Percentiles rank a stretch among this genome's conserved stretches.
Conservation (phyloP, 495 filamentous ascomycete species). For the Aspergillus funiculosus region DNA sequence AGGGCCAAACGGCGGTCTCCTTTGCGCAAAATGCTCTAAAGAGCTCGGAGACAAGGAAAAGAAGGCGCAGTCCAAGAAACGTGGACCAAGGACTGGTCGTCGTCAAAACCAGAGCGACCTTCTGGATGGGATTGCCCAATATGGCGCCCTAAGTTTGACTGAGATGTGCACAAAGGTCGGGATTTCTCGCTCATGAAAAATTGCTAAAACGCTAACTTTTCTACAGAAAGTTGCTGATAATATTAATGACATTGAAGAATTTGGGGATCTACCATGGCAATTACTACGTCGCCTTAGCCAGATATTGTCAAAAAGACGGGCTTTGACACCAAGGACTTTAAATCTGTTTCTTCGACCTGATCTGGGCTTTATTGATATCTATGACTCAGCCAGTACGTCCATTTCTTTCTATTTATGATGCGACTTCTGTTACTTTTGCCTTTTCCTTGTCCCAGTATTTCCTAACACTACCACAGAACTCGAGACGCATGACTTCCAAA, state of each 20-base stretch:
- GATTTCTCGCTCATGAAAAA: background rate
- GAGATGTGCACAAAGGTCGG: conserved; percentile 70
- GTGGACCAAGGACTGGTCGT: conserved; percentile 44
- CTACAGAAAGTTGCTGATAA: conserved; percentile 67
- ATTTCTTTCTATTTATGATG: background rate
- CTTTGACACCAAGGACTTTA: conserved; percentile 63
- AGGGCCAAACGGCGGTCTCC: conserved; percentile 73
- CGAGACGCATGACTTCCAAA: conserved; percentile 65
- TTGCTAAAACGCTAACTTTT: background rate
- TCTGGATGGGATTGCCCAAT: conserved; percentile 63
- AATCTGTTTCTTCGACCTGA: conserved; percentile 71
- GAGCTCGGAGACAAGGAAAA: conserved; percentile 59
- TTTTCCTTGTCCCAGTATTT: no score
- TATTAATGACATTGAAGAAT: conserved; percentile 72
- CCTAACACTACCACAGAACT: conserved; percentile 47
- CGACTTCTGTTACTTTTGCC: no score
- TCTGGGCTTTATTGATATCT: conserved; percentile 61
- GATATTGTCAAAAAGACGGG: conserved; percentile 72
- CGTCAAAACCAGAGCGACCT: conserved; percentile 71
- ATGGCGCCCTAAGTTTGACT: conserved; percentile 66
- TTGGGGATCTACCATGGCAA: conserved; percentile 66
- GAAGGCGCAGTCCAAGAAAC: conserved; percentile 59
- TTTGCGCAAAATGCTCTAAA: conserved; percentile 83
- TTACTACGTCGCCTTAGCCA: conserved; percentile 70
- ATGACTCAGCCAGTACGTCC: conserved; percentile 65